Evolutionary conservation across 257 asterid species (phyloP).

Genomic region (Plectranthus barbatus): DNA sequence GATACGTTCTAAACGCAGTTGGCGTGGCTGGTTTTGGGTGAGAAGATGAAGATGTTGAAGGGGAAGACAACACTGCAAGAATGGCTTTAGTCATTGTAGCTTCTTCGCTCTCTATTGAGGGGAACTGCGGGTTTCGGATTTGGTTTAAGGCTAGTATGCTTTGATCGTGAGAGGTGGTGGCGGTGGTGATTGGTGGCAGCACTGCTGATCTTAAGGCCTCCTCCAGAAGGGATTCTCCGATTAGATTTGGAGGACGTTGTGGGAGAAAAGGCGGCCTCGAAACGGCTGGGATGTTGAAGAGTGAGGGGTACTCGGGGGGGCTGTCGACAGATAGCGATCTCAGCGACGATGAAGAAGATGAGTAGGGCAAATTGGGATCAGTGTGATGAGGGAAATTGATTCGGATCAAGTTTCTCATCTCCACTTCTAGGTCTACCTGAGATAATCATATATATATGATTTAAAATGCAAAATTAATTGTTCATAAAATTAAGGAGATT

Average conservation of each 20-base stretch:
- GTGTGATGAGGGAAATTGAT: slow-evolving; percentile 20
- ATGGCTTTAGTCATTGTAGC: slow-evolving; percentile 53
- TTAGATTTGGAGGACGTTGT: too few relatives aligned
- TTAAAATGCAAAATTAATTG: neutral
- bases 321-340: slow-evolving; percentile 61
- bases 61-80: slow-evolving; percentile 41
- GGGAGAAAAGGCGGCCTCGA: neutral
- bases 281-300: slow-evolving; percentile 24
- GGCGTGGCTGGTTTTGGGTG: neutral
- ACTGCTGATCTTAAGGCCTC: too few relatives aligned
- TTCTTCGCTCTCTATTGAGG: slow-evolving; percentile 41
- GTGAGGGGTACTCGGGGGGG: slow-evolving; percentile 39
- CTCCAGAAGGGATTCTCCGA: too few relatives aligned
- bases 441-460: neutral
- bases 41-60: slow-evolving; percentile 22
- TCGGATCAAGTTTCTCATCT: slow-evolving; percentile 40
- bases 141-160: slow-evolving; percentile 15
- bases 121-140: slow-evolving; percentile 27
- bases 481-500: too few relatives aligned
- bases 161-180: slow-evolving; percentile 13
- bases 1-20: slow-evolving; percentile 47
- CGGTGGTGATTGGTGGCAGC: neutral
- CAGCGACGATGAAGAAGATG: slow-evolving; percentile 67
- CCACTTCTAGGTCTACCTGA: slow-evolving; percentile 52
- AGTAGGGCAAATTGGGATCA: slow-evolving; percentile 33